These are phyloP conservation scores for Beauveria brongniartii DNA, from an alignment of 2,329 filamentous ascomycete genomes.

Conservation along the genomic window DNA sequence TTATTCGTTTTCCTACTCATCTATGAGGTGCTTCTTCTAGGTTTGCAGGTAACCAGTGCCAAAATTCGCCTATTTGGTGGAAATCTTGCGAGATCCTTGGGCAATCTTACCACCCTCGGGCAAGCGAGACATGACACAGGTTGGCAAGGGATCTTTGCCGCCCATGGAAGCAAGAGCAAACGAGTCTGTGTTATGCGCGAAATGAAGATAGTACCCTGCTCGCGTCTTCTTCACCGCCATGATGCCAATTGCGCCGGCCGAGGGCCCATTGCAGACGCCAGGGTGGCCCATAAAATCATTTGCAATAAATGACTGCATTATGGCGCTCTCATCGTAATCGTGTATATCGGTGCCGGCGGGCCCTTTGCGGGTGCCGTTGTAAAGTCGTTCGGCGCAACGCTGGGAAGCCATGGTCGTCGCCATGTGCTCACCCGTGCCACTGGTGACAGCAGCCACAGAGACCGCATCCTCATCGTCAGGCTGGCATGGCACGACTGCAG, in stretches of 20 bases:
- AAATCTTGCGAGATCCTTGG: slow-evolving; percentile 45
- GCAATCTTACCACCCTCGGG: slow-evolving; percentile 43
- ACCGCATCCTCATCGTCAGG: slow-evolving; percentile 59
- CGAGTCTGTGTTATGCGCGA: slow-evolving; percentile 90
- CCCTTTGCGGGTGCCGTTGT: slow-evolving; percentile 56
- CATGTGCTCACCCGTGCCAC: slow-evolving; percentile 97
- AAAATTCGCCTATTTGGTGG: slow-evolving; percentile 20
- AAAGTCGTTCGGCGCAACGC: slow-evolving; percentile 78
- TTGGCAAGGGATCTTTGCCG: slow-evolving; percentile 63
- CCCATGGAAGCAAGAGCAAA: slow-evolving; percentile 86
- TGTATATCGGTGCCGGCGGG: slow-evolving; percentile 53
- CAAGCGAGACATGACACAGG: slow-evolving; percentile 82
- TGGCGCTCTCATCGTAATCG: slow-evolving; percentile 68
- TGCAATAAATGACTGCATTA: slow-evolving; percentile 67
- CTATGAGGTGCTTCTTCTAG: background rate
- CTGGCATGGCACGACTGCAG: slow-evolving; percentile 75
- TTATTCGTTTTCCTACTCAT: background rate
- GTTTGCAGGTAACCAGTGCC: background rate
- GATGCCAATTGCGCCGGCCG: slow-evolving; percentile 81
- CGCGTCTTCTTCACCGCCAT: slow-evolving; percentile 80
- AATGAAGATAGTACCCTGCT: slow-evolving; percentile 75
- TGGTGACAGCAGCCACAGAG: slow-evolving; percentile 77
- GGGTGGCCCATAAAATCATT: slow-evolving; percentile 93
- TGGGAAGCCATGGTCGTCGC: slow-evolving; percentile 87
- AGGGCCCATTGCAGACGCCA: slow-evolving; percentile 70